Base-by-base conservation (phyloP, 371 early-diverging fungal genomes). In the Mortierella polycephala region DNA sequence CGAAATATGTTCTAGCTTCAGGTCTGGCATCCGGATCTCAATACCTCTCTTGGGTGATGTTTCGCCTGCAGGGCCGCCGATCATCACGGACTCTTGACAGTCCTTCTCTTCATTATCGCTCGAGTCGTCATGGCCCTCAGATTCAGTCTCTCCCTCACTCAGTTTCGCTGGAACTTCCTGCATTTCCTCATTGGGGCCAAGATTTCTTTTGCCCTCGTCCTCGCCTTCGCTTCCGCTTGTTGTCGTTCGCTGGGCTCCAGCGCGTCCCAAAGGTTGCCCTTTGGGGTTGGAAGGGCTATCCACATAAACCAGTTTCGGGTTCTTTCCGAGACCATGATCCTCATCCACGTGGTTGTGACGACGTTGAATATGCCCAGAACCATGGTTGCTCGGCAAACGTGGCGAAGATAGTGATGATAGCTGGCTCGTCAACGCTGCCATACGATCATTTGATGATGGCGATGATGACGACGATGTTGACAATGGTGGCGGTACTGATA, bases 11-110 rank as follows among this genome's bases (percentile, higher is more conserved):
- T 87, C 85, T 8, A 95, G 70, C 12, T 74, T 63, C 0, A 86
- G 74, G 20, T 86, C 81, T 4, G 88, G 83, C 50, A 96, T 81
- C 12, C 92, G 85, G 52, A 96, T 86, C 58, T 93, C 93, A 10
- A 87, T 92, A 1, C 95, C 94, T 57, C 81, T 86, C 37, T 69
- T 80, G 21, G 67, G 74, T 1, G 87, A 57, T 12, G 67, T 10
- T 42, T 67, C 67, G 7, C 45, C 49, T 2, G 46, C n/a, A 0
- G 60, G 66, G 0, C 56, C 67, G n/a, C 50, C 57, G 30, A 39
- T n/a, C 14, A 18, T 13, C 13, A 30, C 8, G 12, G 46, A 10
- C 18, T 5, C 46, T 13, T n/a, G 1, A 14, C 60, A 45, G 7
- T 37, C n/a, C 13, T 64, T 56, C 7, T 52, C 49, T n/a, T 64